A percentile compares a stretch with the other conserved stretches of the same genome.
Evolutionary conservation across 257 asterid genomes (phyloP).

Genomic region (Solanum tarapatanum): DNA sequence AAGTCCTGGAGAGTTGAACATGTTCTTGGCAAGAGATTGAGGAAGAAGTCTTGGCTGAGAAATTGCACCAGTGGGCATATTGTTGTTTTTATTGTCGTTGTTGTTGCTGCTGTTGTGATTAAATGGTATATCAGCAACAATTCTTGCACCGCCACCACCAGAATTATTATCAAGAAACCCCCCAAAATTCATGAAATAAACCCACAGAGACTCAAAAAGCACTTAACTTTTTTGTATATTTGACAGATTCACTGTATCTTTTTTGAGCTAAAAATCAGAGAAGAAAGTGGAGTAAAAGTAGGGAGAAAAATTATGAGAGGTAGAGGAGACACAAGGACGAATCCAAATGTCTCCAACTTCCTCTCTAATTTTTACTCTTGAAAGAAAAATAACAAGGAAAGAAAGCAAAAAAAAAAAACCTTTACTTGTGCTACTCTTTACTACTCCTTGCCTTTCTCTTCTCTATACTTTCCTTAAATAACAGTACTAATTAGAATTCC

Average conservation of each 20-base stretch:
- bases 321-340: slow-evolving; percentile 82
- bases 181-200: slow-evolving; percentile 79
- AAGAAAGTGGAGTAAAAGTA: background rate
- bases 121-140: slow-evolving; percentile 44
- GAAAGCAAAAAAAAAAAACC: background rate
- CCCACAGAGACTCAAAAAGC: background rate
- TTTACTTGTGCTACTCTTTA: background rate
- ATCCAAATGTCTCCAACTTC: slow-evolving; percentile 77
- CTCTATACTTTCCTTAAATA: slow-evolving; percentile 4
- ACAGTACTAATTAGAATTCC: background rate
- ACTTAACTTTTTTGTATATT: background rate
- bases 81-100: slow-evolving; percentile 1
- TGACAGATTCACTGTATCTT: background rate
- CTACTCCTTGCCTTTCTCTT: slow-evolving; percentile 12
- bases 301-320: slow-evolving; percentile 39
- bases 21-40: slow-evolving; percentile 46
- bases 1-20: slow-evolving; percentile 82
- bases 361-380: slow-evolving; percentile 32
- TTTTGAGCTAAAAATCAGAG: background rate
- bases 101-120: slow-evolving; percentile 13
- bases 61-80: slow-evolving; percentile 44
- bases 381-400: slow-evolving; percentile 16
- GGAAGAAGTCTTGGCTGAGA: slow-evolving; percentile 40
- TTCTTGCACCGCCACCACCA: slow-evolving; percentile 50
- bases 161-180: slow-evolving; percentile 69